phyloP scores from a whole-genome alignment of 2,329 filamentous ascomycete species.

The Phyllosticta citriasiana region DNA sequence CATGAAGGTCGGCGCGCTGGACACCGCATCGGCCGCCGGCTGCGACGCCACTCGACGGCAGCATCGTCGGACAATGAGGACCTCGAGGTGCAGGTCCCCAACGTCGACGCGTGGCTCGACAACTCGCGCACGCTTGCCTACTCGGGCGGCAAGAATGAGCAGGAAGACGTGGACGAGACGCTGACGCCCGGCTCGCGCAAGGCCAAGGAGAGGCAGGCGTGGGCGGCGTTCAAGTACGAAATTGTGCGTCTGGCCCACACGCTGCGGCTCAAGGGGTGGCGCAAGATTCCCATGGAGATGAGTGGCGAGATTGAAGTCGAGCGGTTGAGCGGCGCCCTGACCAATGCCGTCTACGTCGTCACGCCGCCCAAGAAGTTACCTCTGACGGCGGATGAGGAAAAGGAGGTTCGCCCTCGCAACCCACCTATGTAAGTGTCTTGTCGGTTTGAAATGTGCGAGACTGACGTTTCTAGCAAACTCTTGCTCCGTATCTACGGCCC shows the following conservation, averaged over 20 bases:
- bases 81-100: constrained; percentile 71
- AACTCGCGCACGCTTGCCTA: constrained; percentile 84
- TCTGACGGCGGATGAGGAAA: constrained; percentile 28
- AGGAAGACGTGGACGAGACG: constrained; percentile 32
- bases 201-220: constrained; percentile 63
- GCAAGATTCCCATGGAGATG: constrained; percentile 63
- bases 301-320: constrained; percentile 61
- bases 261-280: constrained; percentile 82
- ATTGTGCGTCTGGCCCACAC: constrained; percentile 86
- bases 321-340: constrained; percentile 80
- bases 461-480: constrained; percentile 50
- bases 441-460: not conserved
- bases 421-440: constrained; percentile 41
- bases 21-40: constrained; percentile 13
- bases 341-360: constrained; percentile 94
- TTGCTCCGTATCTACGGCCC: constrained; percentile 88
- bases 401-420: constrained; percentile 31
- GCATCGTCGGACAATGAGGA: constrained; percentile 83
- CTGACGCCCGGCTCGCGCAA: constrained; percentile 32
- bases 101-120: constrained; percentile 75
- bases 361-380: constrained; percentile 61
- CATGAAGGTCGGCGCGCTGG: constrained; percentile 20
- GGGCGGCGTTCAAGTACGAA: constrained; percentile 83
- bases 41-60: constrained; percentile 34
- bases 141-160: constrained; percentile 41